phyloP scores from a whole-genome alignment of 495 filamentous ascomycete species.

The Recurvomyces mirabilis region DNA sequence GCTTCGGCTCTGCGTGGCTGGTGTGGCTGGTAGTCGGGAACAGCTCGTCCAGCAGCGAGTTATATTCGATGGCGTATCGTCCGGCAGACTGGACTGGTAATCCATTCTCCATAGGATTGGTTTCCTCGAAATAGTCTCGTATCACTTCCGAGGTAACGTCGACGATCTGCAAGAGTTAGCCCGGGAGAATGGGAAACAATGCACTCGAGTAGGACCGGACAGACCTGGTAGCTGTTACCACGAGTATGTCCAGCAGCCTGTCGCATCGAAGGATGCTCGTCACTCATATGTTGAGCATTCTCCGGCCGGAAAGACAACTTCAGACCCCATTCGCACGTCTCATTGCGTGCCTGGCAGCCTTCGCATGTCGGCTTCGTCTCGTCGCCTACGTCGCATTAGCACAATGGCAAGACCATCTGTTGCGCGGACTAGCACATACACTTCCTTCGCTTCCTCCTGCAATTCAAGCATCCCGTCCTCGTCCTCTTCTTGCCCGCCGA shows the following conservation, averaged over 20 bases:
- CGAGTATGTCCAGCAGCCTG: background rate
- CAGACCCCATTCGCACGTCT: constrained; percentile 15
- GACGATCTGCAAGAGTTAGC: constrained; percentile 8
- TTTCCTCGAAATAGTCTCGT: constrained; percentile 12
- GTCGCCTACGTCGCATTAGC: constrained; percentile 6
- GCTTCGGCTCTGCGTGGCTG: background rate
- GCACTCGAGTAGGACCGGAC: background rate
- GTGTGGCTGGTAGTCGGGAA: background rate
- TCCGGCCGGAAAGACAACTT: constrained; percentile 15
- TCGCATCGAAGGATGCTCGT: constrained; percentile 12
- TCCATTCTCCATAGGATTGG: background rate
- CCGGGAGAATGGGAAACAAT: background rate
- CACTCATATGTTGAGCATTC: constrained; percentile 10
- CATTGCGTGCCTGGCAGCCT: constrained; percentile 5
- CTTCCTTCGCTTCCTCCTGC: constrained; percentile 14
- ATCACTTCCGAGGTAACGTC: constrained; percentile 14
- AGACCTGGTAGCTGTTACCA: constrained; percentile 1
- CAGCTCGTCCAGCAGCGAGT: background rate
- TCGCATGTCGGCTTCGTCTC: constrained; percentile 17
- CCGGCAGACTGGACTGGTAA: background rate
- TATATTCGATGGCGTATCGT: background rate
- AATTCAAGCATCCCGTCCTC: constrained; percentile 18
- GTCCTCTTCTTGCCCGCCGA: constrained; percentile 12
- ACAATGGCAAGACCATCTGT: too few relatives aligned
- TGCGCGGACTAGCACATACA: too few relatives aligned